Evolutionary conservation across 2,329 filamentous ascomycete species (phyloP), one percentile per base, ranked within the genome.

Genomic region (Fusarium guadeloupense): DNA sequence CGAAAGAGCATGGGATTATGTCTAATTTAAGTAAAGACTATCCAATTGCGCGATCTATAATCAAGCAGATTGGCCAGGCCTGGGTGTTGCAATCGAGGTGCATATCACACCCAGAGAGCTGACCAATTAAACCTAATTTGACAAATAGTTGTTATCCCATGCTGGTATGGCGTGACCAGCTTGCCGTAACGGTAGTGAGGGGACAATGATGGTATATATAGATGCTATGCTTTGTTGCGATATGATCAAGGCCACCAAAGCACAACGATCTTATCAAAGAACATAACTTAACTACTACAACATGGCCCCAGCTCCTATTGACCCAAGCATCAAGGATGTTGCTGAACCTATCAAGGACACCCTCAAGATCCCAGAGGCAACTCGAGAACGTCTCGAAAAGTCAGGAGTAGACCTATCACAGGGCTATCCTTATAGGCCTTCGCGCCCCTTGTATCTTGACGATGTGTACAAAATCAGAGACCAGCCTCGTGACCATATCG

Each of bases 361-460:
- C 0, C 78, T 92, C 1, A 81, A 79, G 1, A 77, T 92, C 7
- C 89, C 89, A 4, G 79, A 79, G 9, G 66, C 83, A 2, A 77
- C 88, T 2, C 79, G 81, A 2, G 76, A 80, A 42, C 81, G 89
- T 5, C 79, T 92, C 1, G 83, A 86, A 64, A 90, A 89, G 59
- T 88, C 87, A 0, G 88, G 86, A 2, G 82, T 92, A 47, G 88
- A 92, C 69, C 78, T 92, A 3, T 89, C 86, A 1, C 76, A 85
- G 1, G 89, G 89, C 1, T 92, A 92, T 62, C 89, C 89, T 0
- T 91, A 91, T 66, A 84, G 88, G 0, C 89, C 89, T 2, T 82
- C 85, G 0, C 81, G 81, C 41, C 89, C 89, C 1, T 76, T 91
- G 1, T 92, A 87, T 64, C 77, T 91, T 0, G 85, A 92, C 52